phyloP scores from a whole-genome alignment of 2,329 filamentous ascomycete species.

The Cladosporium sp. region DNA sequence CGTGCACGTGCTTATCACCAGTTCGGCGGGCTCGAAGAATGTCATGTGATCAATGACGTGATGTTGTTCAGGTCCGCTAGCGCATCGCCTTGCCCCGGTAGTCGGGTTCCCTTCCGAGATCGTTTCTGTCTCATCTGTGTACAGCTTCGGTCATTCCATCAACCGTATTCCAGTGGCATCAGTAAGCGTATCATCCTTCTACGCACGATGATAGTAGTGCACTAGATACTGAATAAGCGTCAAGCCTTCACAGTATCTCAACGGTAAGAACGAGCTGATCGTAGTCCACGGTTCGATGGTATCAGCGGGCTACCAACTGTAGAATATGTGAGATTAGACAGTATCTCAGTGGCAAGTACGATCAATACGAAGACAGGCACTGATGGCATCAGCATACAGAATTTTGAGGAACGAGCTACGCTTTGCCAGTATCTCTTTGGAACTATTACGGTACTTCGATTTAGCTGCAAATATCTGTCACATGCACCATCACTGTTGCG shows the following conservation, averaged over 20 bases:
- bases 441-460: neutral
- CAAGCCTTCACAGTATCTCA: neutral
- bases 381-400: neutral
- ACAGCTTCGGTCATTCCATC: neutral
- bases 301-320: neutral
- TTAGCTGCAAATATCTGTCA: neutral
- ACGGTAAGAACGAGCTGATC: neutral
- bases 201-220: neutral
- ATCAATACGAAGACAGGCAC: neutral
- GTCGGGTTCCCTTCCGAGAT: neutral
- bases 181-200: neutral
- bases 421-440: neutral
- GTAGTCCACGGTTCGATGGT: neutral
- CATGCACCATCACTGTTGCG: neutral
- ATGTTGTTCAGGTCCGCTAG: neutral
- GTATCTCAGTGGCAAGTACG: neutral
- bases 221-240: neutral
- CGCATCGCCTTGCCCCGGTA: neutral
- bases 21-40: neutral
- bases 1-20: neutral
- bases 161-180: neutral
- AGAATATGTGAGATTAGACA: neutral
- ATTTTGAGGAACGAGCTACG: neutral
- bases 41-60: neutral
- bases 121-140: neutral